Evolutionary conservation across 2,329 filamentous ascomycete genomes (phyloP).

Genomic region (Venturia oleaginea): DNA sequence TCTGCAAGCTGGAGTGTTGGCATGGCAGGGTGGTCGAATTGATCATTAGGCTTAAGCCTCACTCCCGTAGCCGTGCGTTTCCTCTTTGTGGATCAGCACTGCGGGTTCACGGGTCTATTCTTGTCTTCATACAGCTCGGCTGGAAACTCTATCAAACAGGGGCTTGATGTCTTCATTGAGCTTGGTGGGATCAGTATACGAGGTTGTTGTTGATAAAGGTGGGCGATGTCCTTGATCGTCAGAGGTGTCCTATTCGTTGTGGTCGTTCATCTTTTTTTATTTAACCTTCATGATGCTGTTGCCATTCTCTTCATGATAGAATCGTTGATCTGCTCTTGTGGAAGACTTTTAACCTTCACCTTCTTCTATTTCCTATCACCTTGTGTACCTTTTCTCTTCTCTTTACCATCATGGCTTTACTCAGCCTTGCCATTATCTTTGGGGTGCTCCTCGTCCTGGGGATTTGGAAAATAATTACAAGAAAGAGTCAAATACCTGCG

Average conservation of each 20-base stretch:
- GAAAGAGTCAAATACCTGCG: constrained; percentile 18
- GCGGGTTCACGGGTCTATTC: not conserved
- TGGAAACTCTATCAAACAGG: not conserved
- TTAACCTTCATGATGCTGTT: not conserved
- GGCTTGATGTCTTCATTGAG: not conserved
- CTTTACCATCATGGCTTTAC: constrained; percentile 22
- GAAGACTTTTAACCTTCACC: not conserved
- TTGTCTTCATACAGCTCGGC: not conserved
- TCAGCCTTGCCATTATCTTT: constrained; percentile 22
- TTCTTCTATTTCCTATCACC: not conserved
- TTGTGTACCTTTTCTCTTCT: not conserved
- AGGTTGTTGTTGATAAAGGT: not conserved
- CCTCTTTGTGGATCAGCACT: not conserved
- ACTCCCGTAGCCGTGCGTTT: not conserved
- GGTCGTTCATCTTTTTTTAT: not conserved
- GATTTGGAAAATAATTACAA: constrained; percentile 23
- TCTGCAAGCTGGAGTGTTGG: not conserved
- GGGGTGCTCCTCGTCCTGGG: constrained; percentile 21
- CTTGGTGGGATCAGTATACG: not conserved
- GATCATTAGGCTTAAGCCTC: not conserved
- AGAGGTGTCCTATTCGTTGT: not conserved
- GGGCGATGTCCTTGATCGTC: not conserved
- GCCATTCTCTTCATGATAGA: not conserved
- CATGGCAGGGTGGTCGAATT: not conserved
- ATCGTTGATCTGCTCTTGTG: not conserved